Percentiles rank a stretch among this genome's conserved stretches.
Conservation (phyloP, 1,284 basidiomycete genomes). For the Heterobasidion occidentale region DNA sequence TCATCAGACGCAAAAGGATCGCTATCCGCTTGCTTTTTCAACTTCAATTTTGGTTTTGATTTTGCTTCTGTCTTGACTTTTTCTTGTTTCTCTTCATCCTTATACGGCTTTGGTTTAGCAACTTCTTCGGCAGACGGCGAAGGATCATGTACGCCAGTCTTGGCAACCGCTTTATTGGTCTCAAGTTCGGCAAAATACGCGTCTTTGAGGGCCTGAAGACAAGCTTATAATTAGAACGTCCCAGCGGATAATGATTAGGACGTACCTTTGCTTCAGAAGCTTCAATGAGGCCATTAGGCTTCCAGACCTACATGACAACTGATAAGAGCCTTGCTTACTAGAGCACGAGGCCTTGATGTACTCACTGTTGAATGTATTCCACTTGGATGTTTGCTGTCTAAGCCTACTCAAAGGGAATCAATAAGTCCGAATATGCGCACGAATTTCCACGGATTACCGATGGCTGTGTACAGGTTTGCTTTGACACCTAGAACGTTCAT, state of each 20-base stretch:
- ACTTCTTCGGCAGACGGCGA: neutral
- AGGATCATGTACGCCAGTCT: no score
- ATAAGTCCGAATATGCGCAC: neutral
- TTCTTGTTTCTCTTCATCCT: slow-evolving; percentile 15
- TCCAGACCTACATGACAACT: slow-evolving; percentile 47
- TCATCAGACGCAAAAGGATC: slow-evolving; percentile 44
- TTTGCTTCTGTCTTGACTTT: slow-evolving; percentile 14
- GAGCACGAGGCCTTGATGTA: neutral
- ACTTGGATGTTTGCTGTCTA: slow-evolving; percentile 70
- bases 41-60: slow-evolving; percentile 33
- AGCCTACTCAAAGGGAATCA: slow-evolving; percentile 28
- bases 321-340: neutral
- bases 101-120: slow-evolving; percentile 17
- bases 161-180: neutral
- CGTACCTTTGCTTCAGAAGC: slow-evolving; percentile 55
- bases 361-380: slow-evolving; percentile 60
- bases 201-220: slow-evolving; percentile 47
- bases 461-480: slow-evolving; percentile 54
- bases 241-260: neutral
- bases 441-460: slow-evolving; percentile 32
- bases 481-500: slow-evolving; percentile 60
- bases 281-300: slow-evolving; percentile 46
- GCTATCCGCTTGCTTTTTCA: slow-evolving; percentile 33
- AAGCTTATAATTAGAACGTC: neutral
- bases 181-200: slow-evolving; percentile 40